A percentile compares a stretch with the other conserved stretches of the same genome.
Evolutionary conservation across 371 early-diverging fungal genomes (phyloP).

Genomic region (Paraphysoderma sedebokerense): DNA sequence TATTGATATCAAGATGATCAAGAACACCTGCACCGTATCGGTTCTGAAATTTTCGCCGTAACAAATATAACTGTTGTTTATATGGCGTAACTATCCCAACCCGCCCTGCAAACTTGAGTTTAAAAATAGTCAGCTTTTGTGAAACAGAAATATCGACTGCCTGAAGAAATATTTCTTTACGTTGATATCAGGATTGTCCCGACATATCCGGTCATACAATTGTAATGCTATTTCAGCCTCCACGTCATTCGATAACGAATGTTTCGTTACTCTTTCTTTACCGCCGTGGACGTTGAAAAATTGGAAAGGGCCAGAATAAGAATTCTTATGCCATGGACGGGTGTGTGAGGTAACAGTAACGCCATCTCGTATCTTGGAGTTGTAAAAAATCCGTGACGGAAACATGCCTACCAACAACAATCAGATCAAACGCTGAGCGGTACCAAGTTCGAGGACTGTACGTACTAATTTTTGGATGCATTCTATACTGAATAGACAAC

Average conservation of each 20-base stretch:
- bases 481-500: slow-evolving; percentile 88
- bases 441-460: background rate
- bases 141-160: background rate
- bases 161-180: slow-evolving; percentile 14
- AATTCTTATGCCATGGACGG: slow-evolving; percentile 59
- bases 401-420: slow-evolving; percentile 16
- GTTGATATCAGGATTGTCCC: slow-evolving; percentile 29
- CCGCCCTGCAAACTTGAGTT: slow-evolving; percentile 37
- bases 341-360: slow-evolving; percentile 31
- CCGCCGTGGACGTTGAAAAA: slow-evolving; percentile 62
- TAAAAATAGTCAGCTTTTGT: background rate
- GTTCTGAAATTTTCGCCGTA: slow-evolving; percentile 41
- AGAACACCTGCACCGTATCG: slow-evolving; percentile 42
- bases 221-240: slow-evolving; percentile 61
- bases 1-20: slow-evolving; percentile 76
- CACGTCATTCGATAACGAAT: slow-evolving; percentile 60
- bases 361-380: slow-evolving; percentile 55
- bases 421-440: no score
- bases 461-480: slow-evolving; percentile 83
- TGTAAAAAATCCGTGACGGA: slow-evolving; percentile 69
- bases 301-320: slow-evolving; percentile 47
- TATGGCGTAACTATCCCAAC: slow-evolving; percentile 90
- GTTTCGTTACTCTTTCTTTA: slow-evolving; percentile 39
- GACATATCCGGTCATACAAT: slow-evolving; percentile 42
- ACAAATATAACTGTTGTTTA: slow-evolving; percentile 58